phyloP scores from a whole-genome alignment of 208 protist genomes.

The Tetramitus jugosus region DNA sequence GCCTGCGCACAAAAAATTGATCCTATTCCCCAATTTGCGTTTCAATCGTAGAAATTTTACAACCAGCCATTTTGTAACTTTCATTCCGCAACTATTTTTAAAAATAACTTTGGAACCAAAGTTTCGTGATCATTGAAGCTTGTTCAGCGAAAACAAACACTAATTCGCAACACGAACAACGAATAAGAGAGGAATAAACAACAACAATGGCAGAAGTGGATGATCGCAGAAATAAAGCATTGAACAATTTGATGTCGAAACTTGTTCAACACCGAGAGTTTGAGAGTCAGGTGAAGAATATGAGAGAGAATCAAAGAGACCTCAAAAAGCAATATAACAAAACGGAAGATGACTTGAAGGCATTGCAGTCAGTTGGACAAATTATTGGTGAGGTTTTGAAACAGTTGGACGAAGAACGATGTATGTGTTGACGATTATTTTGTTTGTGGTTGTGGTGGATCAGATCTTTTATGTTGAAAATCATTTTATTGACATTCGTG shows the following conservation, averaged over 20 bases:
- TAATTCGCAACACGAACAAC: too few species aligned
- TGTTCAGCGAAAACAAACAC: too few species aligned
- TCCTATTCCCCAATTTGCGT: too few species aligned
- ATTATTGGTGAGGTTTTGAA: constrained; percentile 96
- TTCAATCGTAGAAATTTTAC: too few species aligned
- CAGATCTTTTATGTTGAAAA: not conserved
- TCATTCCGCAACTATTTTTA: too few species aligned
- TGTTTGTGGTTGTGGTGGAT: not conserved
- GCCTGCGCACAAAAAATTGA: too few species aligned
- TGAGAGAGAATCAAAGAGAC: constrained; percentile 7
- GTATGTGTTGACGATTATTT: constrained; percentile 35
- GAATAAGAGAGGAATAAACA: too few species aligned
- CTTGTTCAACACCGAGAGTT: constrained; percentile 1
- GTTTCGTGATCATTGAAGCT: too few species aligned
- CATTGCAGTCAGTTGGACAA: constrained; percentile 95
- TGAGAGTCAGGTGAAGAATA: not conserved
- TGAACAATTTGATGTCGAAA: not conserved
- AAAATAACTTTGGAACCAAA: too few species aligned
- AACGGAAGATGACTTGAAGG: constrained; percentile 93
- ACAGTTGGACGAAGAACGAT: constrained; percentile 78
- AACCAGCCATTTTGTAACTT: too few species aligned
- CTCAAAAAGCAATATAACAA: constrained; percentile 83
- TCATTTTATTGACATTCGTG: not conserved
- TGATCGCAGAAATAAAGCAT: constrained; percentile 13
- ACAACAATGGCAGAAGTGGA: too few species aligned